Evolutionary conservation across 495 filamentous ascomycete species (phyloP).

Genomic region (Zalerion maritima): DNA sequence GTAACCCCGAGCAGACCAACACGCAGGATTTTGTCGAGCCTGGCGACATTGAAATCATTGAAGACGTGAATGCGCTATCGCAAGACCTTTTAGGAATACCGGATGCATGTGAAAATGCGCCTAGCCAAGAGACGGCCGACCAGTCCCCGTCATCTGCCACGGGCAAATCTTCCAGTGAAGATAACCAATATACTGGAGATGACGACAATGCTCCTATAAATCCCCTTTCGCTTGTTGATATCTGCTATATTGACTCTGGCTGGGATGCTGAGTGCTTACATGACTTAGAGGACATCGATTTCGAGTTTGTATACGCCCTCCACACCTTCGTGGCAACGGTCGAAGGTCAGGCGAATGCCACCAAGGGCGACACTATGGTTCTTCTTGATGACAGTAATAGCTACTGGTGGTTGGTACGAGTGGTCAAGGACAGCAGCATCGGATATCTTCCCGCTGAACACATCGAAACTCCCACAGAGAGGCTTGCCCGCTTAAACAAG

Average conservation of each 20-base stretch:
- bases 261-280: slow-evolving; percentile 71
- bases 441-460: slow-evolving; percentile 96
- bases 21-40: too few relatives aligned
- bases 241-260: slow-evolving; percentile 48
- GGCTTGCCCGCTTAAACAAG: slow-evolving; percentile 88
- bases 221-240: slow-evolving; percentile 31
- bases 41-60: too few relatives aligned
- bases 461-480: slow-evolving; percentile 95
- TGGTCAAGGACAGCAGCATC: slow-evolving; percentile 95
- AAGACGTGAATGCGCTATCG: too few relatives aligned
- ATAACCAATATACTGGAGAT: too few relatives aligned
- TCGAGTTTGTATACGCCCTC: slow-evolving; percentile 96
- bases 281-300: slow-evolving; percentile 89
- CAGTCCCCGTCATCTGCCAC: too few relatives aligned
- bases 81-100: too few relatives aligned
- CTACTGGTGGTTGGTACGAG: slow-evolving; percentile 98
- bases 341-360: slow-evolving; percentile 95
- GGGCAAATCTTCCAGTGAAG: too few relatives aligned
- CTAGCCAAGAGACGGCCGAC: too few relatives aligned
- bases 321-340: slow-evolving; percentile 97
- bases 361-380: slow-evolving; percentile 99
- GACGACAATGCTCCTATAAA: slow-evolving; percentile 38
- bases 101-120: too few relatives aligned
- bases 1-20: too few relatives aligned
- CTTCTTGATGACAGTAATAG: slow-evolving; percentile 98